Percentiles rank a stretch among this genome's conserved stretches.
These are phyloP conservation scores for Mangifera indica DNA, from an alignment of 345 rosid species.

Conservation along the genomic window DNA sequence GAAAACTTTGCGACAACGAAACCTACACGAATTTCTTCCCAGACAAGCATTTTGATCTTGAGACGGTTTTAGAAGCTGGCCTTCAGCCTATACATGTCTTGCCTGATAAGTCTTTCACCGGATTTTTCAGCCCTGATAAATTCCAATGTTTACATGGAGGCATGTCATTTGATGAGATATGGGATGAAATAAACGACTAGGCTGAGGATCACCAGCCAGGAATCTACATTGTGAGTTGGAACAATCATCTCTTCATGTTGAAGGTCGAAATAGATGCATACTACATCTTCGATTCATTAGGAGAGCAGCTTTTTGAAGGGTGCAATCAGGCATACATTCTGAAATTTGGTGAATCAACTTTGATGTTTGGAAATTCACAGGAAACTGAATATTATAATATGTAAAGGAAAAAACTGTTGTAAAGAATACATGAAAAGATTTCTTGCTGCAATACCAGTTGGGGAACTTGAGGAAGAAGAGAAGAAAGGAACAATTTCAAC, in stretches of 20 bases:
- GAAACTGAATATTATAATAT: constrained; percentile 28
- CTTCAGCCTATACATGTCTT: constrained; percentile 33
- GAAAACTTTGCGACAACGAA: constrained; percentile 24
- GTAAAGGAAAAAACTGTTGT: constrained; percentile 56
- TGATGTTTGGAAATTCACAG: constrained; percentile 31
- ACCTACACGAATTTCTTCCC: constrained; percentile 24
- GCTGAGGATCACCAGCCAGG: constrained; percentile 20
- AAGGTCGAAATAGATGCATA: constrained; percentile 40
- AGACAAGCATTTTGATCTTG: constrained; percentile 42
- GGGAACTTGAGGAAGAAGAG: constrained; percentile 50
- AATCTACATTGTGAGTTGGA: constrained; percentile 61
- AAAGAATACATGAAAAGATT: constrained; percentile 66
- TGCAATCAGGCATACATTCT: constrained; percentile 57
- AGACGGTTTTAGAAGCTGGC: constrained; percentile 32
- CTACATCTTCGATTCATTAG: constrained; percentile 56
- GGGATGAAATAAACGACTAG: constrained; percentile 33
- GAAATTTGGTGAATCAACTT: constrained; percentile 49
- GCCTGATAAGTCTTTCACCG: constrained; percentile 43
- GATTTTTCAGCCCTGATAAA: constrained; percentile 49
- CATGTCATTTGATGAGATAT: constrained; percentile 56
- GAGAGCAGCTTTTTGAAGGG: constrained; percentile 60
- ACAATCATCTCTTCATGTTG: constrained; percentile 67
- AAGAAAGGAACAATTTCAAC: constrained; percentile 38
- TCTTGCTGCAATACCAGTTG: constrained; percentile 54
- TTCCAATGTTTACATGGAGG: constrained; percentile 35